Conservation (phyloP, 1,284 basidiomycete species). For the Malassezia vespertilionis region DNA sequence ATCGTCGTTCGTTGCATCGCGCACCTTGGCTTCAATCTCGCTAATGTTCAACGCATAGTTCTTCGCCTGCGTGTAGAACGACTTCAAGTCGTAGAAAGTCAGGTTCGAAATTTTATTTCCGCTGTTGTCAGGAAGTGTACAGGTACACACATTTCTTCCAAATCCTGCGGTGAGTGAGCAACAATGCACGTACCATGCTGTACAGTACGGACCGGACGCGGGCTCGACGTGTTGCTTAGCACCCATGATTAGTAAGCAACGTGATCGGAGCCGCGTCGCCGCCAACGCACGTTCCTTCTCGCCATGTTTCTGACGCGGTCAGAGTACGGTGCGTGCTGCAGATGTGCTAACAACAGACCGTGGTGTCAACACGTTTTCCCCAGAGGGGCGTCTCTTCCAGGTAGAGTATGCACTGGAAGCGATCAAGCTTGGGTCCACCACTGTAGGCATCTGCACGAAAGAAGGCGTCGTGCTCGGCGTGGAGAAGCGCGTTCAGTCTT, state of each 20-base stretch:
- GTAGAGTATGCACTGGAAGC: conserved; percentile 85
- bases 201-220: background rate
- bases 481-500: conserved; percentile 96
- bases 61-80: conserved; percentile 37
- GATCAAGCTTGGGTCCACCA: conserved; percentile 69
- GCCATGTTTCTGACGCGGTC: conserved; percentile 77
- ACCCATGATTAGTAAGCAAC: conserved; percentile 5
- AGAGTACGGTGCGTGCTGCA: conserved; percentile 63
- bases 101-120: conserved; percentile 43
- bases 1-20: conserved; percentile 95
- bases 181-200: conserved; percentile 13
- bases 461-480: conserved; percentile 87
- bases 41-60: conserved; percentile 73
- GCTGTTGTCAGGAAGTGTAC: conserved; percentile 13
- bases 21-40: conserved; percentile 94
- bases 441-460: conserved; percentile 63
- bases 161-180: conserved; percentile 1
- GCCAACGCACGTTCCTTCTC: background rate
- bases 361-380: conserved; percentile 97
- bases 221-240: background rate
- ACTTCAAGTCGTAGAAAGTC: conserved; percentile 46
- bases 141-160: conserved; percentile 12
- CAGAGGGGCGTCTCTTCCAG: conserved; percentile 87
- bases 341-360: conserved; percentile 58
- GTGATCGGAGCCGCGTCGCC: background rate